Percentiles rank a stretch among this genome's conserved stretches.
Conservation (phyloP, 2,329 filamentous ascomycete genomes). For the Gliomastix tumulicola region DNA sequence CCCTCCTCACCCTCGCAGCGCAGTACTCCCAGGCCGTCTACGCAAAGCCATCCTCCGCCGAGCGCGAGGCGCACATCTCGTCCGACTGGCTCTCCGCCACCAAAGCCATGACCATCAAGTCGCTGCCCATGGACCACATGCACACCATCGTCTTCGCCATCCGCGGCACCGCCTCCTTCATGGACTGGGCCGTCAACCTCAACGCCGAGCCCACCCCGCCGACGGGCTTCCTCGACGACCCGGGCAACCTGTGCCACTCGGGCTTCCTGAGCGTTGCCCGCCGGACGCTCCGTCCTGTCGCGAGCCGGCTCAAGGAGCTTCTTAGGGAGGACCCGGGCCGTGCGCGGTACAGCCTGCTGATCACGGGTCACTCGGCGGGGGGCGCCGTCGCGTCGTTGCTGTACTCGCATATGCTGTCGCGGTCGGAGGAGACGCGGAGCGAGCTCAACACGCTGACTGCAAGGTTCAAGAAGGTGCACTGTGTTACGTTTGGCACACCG, state of each 20-base stretch:
- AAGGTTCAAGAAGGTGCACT: conserved; percentile 74
- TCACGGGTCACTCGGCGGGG: conserved; percentile 82
- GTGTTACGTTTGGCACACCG: conserved; percentile 78
- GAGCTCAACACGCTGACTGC: conserved; percentile 64
- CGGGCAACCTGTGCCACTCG: conserved; percentile 69
- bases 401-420: conserved; percentile 73
- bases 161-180: conserved; percentile 70
- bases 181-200: conserved; percentile 84
- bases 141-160: conserved; percentile 80
- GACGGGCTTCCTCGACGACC: conserved; percentile 66
- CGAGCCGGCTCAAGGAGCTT: conserved; percentile 60
- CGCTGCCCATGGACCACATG: conserved; percentile 68
- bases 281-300: conserved; percentile 69
- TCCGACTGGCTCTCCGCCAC: conserved; percentile 69
- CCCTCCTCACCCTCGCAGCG: conserved; percentile 70
- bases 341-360: conserved; percentile 61
- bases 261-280: conserved; percentile 73
- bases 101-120: conserved; percentile 81
- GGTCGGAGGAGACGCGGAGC: conserved; percentile 44
- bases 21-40: conserved; percentile 74
- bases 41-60: conserved; percentile 51
- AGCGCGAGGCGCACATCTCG: conserved; percentile 62
- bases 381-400: conserved; percentile 76
- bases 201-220: conserved; percentile 62
- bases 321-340: conserved; percentile 65